Evolutionary conservation across 352 stramenopile genomes (phyloP).

Genomic region (Pythium pyrilobum): DNA sequence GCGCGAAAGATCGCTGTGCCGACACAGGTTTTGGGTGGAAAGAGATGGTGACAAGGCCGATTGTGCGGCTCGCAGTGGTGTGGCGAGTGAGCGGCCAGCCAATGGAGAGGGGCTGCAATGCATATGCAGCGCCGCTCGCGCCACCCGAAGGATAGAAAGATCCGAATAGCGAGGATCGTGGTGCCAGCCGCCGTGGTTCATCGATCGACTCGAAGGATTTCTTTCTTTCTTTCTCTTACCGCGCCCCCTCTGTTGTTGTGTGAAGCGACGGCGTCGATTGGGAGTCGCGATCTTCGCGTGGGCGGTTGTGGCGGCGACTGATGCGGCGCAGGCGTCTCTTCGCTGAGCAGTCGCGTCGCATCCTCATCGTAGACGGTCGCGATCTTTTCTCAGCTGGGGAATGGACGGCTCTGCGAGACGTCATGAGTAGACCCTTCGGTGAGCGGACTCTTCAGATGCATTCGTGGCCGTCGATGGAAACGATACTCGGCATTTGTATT

Average conservation of each 20-base stretch:
- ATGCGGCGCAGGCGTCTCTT: conserved; percentile 10
- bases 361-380: not conserved
- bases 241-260: no score
- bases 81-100: no score
- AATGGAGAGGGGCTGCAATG: no score
- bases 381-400: not conserved
- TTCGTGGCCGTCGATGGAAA: not conserved
- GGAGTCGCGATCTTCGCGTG: conserved; percentile 11
- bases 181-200: no score
- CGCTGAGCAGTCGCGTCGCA: not conserved
- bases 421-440: not conserved
- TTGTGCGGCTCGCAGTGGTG: no score
- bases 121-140: no score
- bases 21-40: no score
- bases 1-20: no score
- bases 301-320: conserved; percentile 2
- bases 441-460: conserved; percentile 6
- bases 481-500: conserved; percentile 13
- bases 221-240: no score
- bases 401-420: no score
- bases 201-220: no score
- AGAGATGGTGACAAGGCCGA: no score
- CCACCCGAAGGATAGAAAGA: conserved; percentile 4
- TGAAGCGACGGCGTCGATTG: conserved; percentile 1
- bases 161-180: not conserved